Percentiles rank a stretch among this genome's conserved stretches.
Evolutionary conservation across 805 yeast species (phyloP).

Genomic region (Candida patagonica): DNA sequence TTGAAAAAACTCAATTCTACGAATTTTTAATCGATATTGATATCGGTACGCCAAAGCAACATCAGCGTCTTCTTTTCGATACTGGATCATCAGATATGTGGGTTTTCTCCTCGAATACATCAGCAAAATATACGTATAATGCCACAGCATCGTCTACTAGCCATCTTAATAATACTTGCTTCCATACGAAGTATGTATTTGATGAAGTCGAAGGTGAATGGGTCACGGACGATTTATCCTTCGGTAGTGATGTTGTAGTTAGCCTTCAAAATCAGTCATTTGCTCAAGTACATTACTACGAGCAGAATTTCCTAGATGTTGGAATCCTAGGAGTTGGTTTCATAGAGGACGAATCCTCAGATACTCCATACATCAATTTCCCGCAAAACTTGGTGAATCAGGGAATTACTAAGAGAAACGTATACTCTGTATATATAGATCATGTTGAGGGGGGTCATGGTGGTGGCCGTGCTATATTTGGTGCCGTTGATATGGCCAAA

Average conservation of each 20-base stretch:
- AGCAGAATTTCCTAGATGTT: constrained; percentile 3
- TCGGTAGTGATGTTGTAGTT: constrained; percentile 43
- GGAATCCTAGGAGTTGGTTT: constrained; percentile 14
- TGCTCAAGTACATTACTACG: constrained; percentile 32
- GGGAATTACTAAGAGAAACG: constrained; percentile 33
- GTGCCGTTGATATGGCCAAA: constrained; percentile 29
- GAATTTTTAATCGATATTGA: constrained; percentile 13
- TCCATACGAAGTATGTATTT: constrained; percentile 32
- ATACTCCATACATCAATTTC: constrained; percentile 43
- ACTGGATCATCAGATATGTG: constrained; percentile 74
- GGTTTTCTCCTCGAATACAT: constrained; percentile 32
- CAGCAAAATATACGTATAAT: constrained; percentile 8
- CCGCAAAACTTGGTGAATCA: constrained; percentile 48
- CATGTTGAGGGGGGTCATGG: constrained; percentile 19
- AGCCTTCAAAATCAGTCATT: constrained; percentile 47
- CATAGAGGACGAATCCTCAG: constrained; percentile 20
- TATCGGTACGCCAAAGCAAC: constrained; percentile 51
- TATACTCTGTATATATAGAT: constrained; percentile 41
- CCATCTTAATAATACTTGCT: constrained; percentile 16
- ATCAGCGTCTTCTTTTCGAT: constrained; percentile 48
- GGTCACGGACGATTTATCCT: constrained; percentile 53
- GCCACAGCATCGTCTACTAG: constrained; percentile 27
- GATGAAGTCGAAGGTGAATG: constrained; percentile 46
- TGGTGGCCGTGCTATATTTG: constrained; percentile 33
- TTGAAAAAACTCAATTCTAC: too few relatives aligned